phyloP scores from a whole-genome alignment of 2,329 filamentous ascomycete genomes.

The Neofusicoccum kwambonambiense region DNA sequence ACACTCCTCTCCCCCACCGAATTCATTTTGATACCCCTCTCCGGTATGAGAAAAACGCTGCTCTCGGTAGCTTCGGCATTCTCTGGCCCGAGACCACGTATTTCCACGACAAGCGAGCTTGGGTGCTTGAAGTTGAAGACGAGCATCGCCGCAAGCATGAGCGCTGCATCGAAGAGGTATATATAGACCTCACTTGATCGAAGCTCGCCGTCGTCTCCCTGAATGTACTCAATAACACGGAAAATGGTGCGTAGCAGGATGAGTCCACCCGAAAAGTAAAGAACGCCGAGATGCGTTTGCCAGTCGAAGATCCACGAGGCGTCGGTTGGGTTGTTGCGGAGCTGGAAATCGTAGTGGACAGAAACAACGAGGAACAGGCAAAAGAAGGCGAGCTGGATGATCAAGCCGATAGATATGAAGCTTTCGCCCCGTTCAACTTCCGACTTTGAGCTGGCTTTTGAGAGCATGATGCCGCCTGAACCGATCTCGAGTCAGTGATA shows the following conservation, averaged over 20 bases:
- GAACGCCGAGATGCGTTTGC: slow-evolving; percentile 38
- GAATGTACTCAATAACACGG: slow-evolving; percentile 49
- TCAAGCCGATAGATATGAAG: slow-evolving; percentile 50
- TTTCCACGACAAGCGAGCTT: slow-evolving; percentile 14
- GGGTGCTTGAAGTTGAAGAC: slow-evolving; percentile 32
- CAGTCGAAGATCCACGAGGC: background rate
- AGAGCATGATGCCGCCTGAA: background rate
- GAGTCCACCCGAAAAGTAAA: slow-evolving; percentile 46
- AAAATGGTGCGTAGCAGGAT: slow-evolving; percentile 52
- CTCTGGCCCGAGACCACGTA: background rate
- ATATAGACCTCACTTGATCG: slow-evolving; percentile 46
- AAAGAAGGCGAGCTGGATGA: slow-evolving; percentile 53
- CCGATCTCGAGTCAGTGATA: background rate
- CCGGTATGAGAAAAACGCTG: background rate
- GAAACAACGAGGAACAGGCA: slow-evolving; percentile 45
- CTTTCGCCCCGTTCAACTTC: slow-evolving; percentile 32
- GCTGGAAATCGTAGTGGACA: slow-evolving; percentile 28
- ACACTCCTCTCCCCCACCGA: too few relatives aligned
- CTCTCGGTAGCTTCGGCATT: background rate
- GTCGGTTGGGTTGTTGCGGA: slow-evolving; percentile 22
- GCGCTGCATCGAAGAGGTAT: slow-evolving; percentile 48
- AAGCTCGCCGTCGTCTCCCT: slow-evolving; percentile 46
- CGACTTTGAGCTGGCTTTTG: background rate
- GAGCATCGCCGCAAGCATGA: slow-evolving; percentile 45
- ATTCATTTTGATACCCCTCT: too few relatives aligned